Evolutionary conservation across 2,329 filamentous ascomycete species (phyloP), one percentile per base, ranked within the genome.

Genomic region (Paraphoma chrysanthemicola): DNA sequence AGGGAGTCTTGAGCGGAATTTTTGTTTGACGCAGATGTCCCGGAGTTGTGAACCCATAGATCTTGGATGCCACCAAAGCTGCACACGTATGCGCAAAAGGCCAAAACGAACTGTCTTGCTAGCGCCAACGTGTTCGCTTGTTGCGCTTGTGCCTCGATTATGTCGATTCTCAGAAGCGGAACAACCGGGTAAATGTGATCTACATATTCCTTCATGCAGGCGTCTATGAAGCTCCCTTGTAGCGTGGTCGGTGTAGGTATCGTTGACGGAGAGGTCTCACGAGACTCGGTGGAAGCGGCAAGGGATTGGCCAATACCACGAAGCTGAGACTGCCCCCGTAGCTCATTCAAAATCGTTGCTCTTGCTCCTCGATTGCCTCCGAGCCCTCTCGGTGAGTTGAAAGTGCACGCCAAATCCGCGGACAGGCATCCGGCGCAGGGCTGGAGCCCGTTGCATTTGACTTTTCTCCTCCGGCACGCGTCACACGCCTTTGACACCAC

Each of bases 271-370:
- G 23, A 23, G 5, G 23, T 23, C 23, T 23, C 23, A 23, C 3
- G 23, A 23, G 23, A 23, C 23, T 3, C 23, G 5, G 2, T 23
- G 23, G 3, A 23, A 23, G 23, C 23, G 23, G 23, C 23, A 23
- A 23, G 23, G 23, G 23, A 3, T 23, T 23, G 23, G 23, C 23
- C 16, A 16, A 43, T 18, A 11, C 23, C 28, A 16, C 45, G 23
- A 6, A n/a, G 17, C 14, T 56, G 59, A 68, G 91, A 88, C 0
- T 82, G 89, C 69, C 89, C 87, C 63, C 89, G 85, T 58, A 92
- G 75, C 70, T 91, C 88, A 69, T 88, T 90, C 74, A 92, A 90
- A 56, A 92, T 88, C 75, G 91, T 92, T 48, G 90, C 90, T 58
- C 88, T 60, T 29, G 45, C 17, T 14, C 57, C 53, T 41, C 49